Percentiles rank a stretch among this genome's conserved stretches.
Evolutionary conservation across 768 basidiomycete species (phyloP).

Genomic region (Trametes sanguinea): DNA sequence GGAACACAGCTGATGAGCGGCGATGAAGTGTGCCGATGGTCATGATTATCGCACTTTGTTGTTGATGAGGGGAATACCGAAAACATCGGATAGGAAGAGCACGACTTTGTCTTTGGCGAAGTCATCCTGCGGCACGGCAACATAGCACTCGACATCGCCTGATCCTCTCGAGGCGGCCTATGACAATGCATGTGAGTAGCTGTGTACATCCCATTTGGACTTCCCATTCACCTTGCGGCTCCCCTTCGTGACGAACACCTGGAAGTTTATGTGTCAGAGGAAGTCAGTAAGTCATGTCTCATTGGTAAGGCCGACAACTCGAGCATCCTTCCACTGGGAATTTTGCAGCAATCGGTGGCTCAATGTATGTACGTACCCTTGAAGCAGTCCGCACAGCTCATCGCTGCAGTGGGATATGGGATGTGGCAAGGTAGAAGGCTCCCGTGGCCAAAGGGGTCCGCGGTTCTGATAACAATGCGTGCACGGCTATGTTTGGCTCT

Average conservation of each 20-base stretch:
- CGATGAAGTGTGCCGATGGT: neutral
- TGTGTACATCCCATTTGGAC: too few relatives aligned
- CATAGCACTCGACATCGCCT: conserved; percentile 44
- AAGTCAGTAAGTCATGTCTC: neutral
- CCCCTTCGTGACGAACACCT: conserved; percentile 28
- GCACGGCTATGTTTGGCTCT: too few relatives aligned
- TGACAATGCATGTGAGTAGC: neutral
- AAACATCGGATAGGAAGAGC: conserved; percentile 42
- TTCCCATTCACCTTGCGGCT: conserved; percentile 19
- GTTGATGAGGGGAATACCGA: conserved; percentile 34
- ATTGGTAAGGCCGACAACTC: neutral
- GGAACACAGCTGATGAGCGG: too few relatives aligned
- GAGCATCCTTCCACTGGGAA: too few relatives aligned
- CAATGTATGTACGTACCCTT: conserved; percentile 1
- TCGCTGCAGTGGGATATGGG: neutral
- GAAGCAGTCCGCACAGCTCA: conserved; percentile 23
- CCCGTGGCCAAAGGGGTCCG: too few relatives aligned
- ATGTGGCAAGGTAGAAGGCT: neutral
- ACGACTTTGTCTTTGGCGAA: conserved; percentile 39
- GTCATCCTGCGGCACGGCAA: conserved; percentile 40
- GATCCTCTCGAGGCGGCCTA: conserved; percentile 40
- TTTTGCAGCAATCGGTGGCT: too few relatives aligned
- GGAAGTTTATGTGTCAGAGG: neutral
- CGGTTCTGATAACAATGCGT: too few relatives aligned
- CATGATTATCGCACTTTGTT: conserved; percentile 24